A percentile compares a stretch with the other conserved stretches of the same genome.
phyloP scores from a whole-genome alignment of 805 yeast genomes.

The Hanseniaspora vineae region DNA sequence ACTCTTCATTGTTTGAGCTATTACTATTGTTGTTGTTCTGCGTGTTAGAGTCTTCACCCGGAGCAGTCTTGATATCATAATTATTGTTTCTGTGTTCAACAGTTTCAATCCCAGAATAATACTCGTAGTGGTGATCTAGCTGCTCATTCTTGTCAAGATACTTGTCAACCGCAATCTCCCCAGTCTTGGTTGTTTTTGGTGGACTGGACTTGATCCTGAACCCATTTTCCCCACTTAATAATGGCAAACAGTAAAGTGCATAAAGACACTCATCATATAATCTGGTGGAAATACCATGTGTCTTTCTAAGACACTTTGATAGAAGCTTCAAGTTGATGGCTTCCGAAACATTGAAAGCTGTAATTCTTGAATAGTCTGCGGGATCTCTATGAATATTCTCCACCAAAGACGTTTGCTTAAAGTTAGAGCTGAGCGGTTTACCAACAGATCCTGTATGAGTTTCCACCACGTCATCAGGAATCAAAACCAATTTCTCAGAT shows the following conservation, averaged over 20 bases:
- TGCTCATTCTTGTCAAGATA: conserved; percentile 72
- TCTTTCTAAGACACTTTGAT: conserved; percentile 46
- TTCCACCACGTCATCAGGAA: conserved; percentile 34
- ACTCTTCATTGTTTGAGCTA: conserved; percentile 35
- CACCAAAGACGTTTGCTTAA: conserved; percentile 9
- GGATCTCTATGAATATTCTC: conserved; percentile 24
- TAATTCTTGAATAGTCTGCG: conserved; percentile 59
- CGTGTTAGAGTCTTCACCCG: conserved; percentile 13
- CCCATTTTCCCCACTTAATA: conserved; percentile 73
- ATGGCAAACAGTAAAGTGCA: conserved; percentile 78
- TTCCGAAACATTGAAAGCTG: conserved; percentile 86
- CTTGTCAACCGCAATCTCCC: conserved; percentile 49
- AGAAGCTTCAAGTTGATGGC: conserved; percentile 56
- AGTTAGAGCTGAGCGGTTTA: conserved; percentile 13
- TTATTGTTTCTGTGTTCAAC: conserved; percentile 40
- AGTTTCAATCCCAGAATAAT: conserved; percentile 63
- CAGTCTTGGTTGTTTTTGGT: conserved; percentile 27
- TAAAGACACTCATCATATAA: conserved; percentile 87
- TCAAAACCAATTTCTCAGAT: conserved; percentile 73
- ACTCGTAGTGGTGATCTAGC: conserved; percentile 84
- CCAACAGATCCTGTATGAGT: conserved; percentile 1
- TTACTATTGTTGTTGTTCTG: conserved; percentile 18
- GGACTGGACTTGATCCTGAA: conserved; percentile 59
- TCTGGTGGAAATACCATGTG: conserved; percentile 78
- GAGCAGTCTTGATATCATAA: conserved; percentile 23